Evolutionary conservation across 257 asterid genomes (phyloP), one percentile per base, ranked within the genome.

Genomic region (Lavandula angustifolia): DNA sequence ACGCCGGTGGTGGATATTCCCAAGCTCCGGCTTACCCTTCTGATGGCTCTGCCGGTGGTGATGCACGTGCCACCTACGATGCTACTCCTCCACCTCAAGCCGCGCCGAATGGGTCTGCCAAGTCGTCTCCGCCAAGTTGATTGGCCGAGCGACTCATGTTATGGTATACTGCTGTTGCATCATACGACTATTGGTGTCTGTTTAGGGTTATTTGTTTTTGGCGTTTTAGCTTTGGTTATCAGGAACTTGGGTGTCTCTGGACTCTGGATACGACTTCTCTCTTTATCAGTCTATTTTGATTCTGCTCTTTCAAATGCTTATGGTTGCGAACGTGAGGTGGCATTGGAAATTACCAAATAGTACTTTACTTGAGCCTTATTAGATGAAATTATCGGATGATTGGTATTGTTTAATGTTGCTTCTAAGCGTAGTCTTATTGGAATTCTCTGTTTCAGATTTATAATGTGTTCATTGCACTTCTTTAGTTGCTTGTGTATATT

Each of bases 111-210:
- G 75, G 64, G 3, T 47, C 79, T 12, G 71, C 80, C 10, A 66
- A 78, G 60, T 72, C 80, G 1, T 78, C 83, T 7, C 80, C 83
- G 0, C 70, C 80, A 12, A 65, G 76, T 73, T 77, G 54, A 72
- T 41, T 22, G 27, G 27, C 27, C 27, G 27, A 22, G 27, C 27
- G 27, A 22, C 27, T 22, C 27, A 22, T 22, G 14, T 13, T 48
- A 0, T 41, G 35, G 33, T 38, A 49, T 41, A n/a, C 38, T 54
- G 48, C 38, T 16, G 27, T 22, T 50, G 60, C 17, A 18, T 53
- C 14, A 4, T 38, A 6, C n/a, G 9, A 16, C 40, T 40, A 16
- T 34, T 53, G 4, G 51, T 17, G 33, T 48, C 17, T 32, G 5
- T 42, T 42, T 52, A 50, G 44, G 66, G 33, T 18, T 54, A 14